Evolutionary conservation across 106 monocot genomes (phyloP), one percentile per base, ranked within the genome.

Genomic region (Alisma plantagoaquatica): DNA sequence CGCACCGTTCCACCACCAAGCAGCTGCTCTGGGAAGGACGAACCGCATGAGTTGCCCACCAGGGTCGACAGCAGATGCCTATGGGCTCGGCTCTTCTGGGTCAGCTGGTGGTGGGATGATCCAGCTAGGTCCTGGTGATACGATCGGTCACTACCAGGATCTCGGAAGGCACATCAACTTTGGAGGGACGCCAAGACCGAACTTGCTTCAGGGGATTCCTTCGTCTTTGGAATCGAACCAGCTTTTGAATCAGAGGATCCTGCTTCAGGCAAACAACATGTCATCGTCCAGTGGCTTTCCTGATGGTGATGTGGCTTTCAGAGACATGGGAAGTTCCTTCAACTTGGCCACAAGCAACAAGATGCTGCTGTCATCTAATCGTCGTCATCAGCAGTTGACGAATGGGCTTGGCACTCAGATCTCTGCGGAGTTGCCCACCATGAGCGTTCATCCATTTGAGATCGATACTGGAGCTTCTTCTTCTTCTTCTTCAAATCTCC

Each of bases 171-270:
- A 26, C 19, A 46, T 72, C 9, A 58, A 26, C 17, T 20, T 54
- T 43, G 52, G 62, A 12, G 75, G 65, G 54, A 62, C 60, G 63
- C 70, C 70, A 45, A 69, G 70, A 12, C 67, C 43, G 2, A 66
- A 52, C 42, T 48, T 80, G 32, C 41, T 73, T 49, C 68, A 75
- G 22, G 71, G 68, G n/a, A 60, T 75, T 26, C 68, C 72, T 4
- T 46, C 53, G 11, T 31, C 76, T 14, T 48, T 61, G 53, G 77
- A 64, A 63, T 30, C 62, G 2, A 60, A 74, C 51, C 56, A 65
- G 29, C 32, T 77, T 10, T 72, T 69, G 32, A 59, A 63, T 23
- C 60, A 56, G n/a, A 79, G 66, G 23, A 52, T 57, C 27, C 35
- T 54, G 1, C 48, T 53, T 23, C 73, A 80, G 43, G 62, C 59